Evolutionary conservation across 306 rosid genomes (phyloP).

Genomic region (Rosa lucieae): DNA sequence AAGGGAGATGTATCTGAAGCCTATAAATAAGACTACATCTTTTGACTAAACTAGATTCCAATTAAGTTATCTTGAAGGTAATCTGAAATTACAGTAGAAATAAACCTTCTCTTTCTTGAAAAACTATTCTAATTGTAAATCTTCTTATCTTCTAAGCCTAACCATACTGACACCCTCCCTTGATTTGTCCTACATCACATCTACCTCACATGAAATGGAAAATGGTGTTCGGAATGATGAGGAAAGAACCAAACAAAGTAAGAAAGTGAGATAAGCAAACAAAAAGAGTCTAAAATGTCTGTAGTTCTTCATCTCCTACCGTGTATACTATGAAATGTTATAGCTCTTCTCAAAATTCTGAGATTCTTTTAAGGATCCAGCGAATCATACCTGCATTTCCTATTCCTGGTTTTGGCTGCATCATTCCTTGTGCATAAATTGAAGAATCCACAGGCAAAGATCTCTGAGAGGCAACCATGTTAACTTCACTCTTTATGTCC

Average conservation of each 20-base stretch:
- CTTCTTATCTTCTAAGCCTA: too few species aligned
- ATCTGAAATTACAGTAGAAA: background rate
- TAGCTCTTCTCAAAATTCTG: background rate
- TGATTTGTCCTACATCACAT: too few species aligned
- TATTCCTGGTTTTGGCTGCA: conserved; percentile 84
- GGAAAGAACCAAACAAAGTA: background rate
- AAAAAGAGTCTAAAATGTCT: background rate
- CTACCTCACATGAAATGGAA: too few species aligned
- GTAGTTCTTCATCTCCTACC: background rate
- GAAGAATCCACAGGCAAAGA: conserved; percentile 83
- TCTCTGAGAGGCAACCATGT: conserved; percentile 69
- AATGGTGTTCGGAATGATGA: background rate
- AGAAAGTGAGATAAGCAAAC: background rate
- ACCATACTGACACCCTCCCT: too few species aligned
- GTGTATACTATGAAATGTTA: too few species aligned
- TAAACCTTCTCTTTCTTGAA: background rate
- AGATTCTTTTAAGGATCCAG: background rate
- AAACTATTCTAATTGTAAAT: background rate
- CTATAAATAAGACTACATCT: background rate
- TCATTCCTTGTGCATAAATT: conserved; percentile 74
- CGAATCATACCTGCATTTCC: conserved; percentile 61
- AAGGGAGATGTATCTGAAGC: background rate
- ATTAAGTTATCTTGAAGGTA: background rate
- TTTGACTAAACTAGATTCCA: background rate
- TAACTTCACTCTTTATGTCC: conserved; percentile 75